These are phyloP conservation scores for Chlorella sorokiniana DNA, from an alignment of 139 green algal genomes.

Conservation along the genomic window DNA sequence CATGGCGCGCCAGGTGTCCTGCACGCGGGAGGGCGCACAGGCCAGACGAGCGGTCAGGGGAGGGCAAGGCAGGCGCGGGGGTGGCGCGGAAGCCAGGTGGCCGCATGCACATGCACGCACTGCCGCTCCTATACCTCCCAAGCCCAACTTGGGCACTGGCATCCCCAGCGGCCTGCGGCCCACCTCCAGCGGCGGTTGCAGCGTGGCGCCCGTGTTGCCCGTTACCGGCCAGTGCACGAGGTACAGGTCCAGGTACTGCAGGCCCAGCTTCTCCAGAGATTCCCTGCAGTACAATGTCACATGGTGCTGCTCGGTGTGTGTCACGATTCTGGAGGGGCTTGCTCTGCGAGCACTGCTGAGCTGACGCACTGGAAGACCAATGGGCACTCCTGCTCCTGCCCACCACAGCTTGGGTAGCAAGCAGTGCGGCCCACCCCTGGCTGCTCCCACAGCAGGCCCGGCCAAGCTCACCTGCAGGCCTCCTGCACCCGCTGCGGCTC, in stretches of 20 bases:
- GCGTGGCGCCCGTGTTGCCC: conserved; percentile 48
- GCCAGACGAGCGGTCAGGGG: not conserved
- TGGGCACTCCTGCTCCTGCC: not conserved
- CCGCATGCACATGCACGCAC: not conserved
- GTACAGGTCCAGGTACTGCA: conserved; percentile 91
- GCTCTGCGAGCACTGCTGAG: not conserved
- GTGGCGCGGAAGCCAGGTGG: too few species aligned
- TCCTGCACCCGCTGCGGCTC: conserved; percentile 6
- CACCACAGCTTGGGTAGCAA: not conserved
- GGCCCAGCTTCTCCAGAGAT: conserved; percentile 73
- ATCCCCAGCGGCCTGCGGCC: not conserved
- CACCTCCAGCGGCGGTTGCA: conserved; percentile 54
- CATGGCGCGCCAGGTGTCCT: conserved; percentile 35
- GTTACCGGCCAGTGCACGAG: conserved; percentile 74
- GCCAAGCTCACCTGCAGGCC: conserved; percentile 14
- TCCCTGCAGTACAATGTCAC: conserved; percentile 4
- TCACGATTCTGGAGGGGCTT: too few species aligned
- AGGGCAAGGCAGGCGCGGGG: not conserved
- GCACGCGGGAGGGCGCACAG: not conserved
- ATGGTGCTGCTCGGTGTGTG: too few species aligned
- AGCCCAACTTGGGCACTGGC: not conserved
- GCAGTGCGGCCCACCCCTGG: not conserved
- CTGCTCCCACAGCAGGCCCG: too few species aligned
- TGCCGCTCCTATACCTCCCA: not conserved
- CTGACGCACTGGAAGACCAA: not conserved